Conservation (phyloP, 768 basidiomycete species). For the Leucocoprinus leucothites region DNA sequence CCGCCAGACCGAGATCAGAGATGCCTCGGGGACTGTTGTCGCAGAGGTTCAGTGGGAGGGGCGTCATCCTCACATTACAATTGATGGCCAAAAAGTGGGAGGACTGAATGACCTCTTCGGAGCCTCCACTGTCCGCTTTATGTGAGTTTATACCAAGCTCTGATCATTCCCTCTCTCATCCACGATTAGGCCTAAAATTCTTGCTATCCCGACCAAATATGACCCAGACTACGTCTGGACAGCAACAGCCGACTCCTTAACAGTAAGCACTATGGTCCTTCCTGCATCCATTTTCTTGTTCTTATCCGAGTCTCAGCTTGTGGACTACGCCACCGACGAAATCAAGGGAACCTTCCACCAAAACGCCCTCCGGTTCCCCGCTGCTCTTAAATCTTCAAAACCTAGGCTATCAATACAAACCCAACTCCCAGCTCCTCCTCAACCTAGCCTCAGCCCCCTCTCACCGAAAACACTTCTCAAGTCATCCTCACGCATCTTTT, state of each 20-base stretch:
- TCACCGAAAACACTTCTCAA: constrained; percentile 16
- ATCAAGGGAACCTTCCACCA: constrained; percentile 50
- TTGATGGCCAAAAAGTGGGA: constrained; percentile 49
- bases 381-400: constrained; percentile 24
- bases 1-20: constrained; percentile 42
- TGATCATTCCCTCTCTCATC: constrained; percentile 7
- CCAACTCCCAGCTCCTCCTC: constrained; percentile 9
- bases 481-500: constrained; percentile 15
- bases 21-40: constrained; percentile 36
- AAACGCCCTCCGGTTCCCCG: constrained; percentile 42
- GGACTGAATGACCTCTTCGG: constrained; percentile 56
- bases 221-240: constrained; percentile 60
- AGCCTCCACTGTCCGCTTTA: constrained; percentile 48
- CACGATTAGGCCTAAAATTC: constrained; percentile 46
- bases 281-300: neutral
- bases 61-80: constrained; percentile 46
- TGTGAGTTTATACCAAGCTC: constrained; percentile 33
- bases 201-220: constrained; percentile 62
- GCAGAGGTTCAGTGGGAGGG: constrained; percentile 54
- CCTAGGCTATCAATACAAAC: constrained; percentile 17
- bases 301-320: constrained; percentile 33
- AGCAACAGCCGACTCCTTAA: constrained; percentile 50
- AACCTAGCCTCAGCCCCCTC: neutral
- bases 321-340: constrained; percentile 49
- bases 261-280: constrained; percentile 30